phyloP scores from a whole-genome alignment of 2,329 filamentous ascomycete genomes.

The Atkinsonella texensis region DNA sequence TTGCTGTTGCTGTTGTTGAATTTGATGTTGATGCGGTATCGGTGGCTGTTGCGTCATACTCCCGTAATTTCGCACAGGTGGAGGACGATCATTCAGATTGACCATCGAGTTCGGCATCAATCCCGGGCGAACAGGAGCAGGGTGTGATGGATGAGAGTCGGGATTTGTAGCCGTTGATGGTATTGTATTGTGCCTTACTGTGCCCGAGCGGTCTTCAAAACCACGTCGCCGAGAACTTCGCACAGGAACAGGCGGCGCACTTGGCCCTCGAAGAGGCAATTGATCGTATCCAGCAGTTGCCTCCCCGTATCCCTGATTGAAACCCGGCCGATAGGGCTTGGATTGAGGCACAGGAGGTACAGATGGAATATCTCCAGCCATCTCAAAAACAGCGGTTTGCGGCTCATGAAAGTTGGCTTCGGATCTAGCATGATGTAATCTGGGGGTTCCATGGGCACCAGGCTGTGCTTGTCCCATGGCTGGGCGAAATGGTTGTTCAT shows the following conservation, averaged over 20 bases:
- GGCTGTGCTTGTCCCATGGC: slow-evolving; percentile 31
- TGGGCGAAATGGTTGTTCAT: slow-evolving; percentile 36
- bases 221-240: slow-evolving; percentile 1
- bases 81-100: slow-evolving; percentile 42
- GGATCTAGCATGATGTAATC: slow-evolving; percentile 50
- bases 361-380: slow-evolving; percentile 50
- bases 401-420: slow-evolving; percentile 54
- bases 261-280: slow-evolving; percentile 18
- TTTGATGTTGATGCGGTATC: slow-evolving; percentile 11
- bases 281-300: slow-evolving; percentile 15
- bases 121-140: slow-evolving; percentile 50
- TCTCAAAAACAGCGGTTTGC: slow-evolving; percentile 61
- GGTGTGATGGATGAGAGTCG: slow-evolving; percentile 46
- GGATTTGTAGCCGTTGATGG: slow-evolving; percentile 22
- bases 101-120: slow-evolving; percentile 47
- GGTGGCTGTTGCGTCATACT: slow-evolving; percentile 28
- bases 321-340: slow-evolving; percentile 17
- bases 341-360: slow-evolving; percentile 36
- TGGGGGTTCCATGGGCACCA: slow-evolving; percentile 37
- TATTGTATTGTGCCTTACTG: slow-evolving; percentile 12
- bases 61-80: slow-evolving; percentile 45
- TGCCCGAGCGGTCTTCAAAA: not conserved
- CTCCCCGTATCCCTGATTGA: slow-evolving; percentile 13
- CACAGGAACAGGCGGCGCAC: slow-evolving; percentile 17
- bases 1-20: slow-evolving; percentile 22